Evolutionary conservation across 2,329 filamentous ascomycete species (phyloP).

Genomic region (Aspergillus ochraceoroseus): DNA sequence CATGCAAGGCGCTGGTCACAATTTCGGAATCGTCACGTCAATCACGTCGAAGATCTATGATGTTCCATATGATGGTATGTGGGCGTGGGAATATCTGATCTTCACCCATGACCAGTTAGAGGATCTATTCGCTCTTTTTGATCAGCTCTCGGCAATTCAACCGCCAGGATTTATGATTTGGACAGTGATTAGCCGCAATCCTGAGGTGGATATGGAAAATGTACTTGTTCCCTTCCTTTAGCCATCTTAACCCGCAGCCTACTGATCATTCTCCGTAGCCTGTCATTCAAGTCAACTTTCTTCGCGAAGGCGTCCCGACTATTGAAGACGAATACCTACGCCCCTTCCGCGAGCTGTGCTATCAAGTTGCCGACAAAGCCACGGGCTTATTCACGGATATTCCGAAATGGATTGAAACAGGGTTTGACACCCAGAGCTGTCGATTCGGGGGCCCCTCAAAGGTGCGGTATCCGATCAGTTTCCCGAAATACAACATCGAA

Average conservation of each 20-base stretch:
- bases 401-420: conserved; percentile 40
- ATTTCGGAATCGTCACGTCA: conserved; percentile 53
- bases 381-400: conserved; percentile 43
- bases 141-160: conserved; percentile 11
- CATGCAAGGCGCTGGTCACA: conserved; percentile 52
- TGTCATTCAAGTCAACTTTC: conserved; percentile 9
- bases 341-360: conserved; percentile 37
- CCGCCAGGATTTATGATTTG: conserved; percentile 11
- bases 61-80: conserved; percentile 11
- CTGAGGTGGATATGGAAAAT: conserved; percentile 7
- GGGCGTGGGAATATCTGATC: conserved; percentile 10
- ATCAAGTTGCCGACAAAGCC: conserved; percentile 22
- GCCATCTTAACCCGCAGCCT: background rate
- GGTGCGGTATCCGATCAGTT: conserved; percentile 41
- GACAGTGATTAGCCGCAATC: conserved; percentile 5
- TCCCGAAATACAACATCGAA: conserved; percentile 34
- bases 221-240: conserved; percentile 3
- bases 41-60: conserved; percentile 46
- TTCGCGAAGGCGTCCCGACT: conserved; percentile 6
- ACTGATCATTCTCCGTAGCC: conserved; percentile 6
- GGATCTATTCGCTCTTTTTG: conserved; percentile 9
- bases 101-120: conserved; percentile 12
- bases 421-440: conserved; percentile 31
- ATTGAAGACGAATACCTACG: conserved; percentile 4
- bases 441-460: conserved; percentile 36